phyloP scores from a whole-genome alignment of 805 yeast species.

The Yueomyces sp. region DNA sequence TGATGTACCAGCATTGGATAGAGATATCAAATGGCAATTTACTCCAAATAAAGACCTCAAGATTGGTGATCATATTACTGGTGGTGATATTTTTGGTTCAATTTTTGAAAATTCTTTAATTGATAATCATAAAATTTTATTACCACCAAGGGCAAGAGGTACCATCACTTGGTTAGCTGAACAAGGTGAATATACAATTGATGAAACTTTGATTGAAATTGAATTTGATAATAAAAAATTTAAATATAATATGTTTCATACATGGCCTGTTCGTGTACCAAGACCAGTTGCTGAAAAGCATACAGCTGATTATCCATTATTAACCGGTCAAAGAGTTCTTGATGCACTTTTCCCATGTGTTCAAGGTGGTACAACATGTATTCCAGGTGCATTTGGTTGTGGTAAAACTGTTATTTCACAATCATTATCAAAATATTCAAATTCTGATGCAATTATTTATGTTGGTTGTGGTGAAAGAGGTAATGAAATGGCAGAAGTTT shows the following conservation, averaged over 20 bases:
- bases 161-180: slow-evolving; percentile 81
- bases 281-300: slow-evolving; percentile 94
- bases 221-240: slow-evolving; percentile 83
- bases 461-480: slow-evolving; percentile 97
- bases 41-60: slow-evolving; percentile 47
- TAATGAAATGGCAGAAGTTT: slow-evolving; percentile 98
- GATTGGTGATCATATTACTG: slow-evolving; percentile 95
- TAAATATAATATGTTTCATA: slow-evolving; percentile 86
- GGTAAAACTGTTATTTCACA: slow-evolving; percentile 98
- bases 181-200: slow-evolving; percentile 83
- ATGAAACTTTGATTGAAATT: slow-evolving; percentile 80
- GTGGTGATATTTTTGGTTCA: slow-evolving; percentile 94
- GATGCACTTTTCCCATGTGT: slow-evolving; percentile 98
- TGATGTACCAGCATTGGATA: slow-evolving; percentile 87
- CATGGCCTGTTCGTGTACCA: slow-evolving; percentile 99
- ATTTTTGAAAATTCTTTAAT: slow-evolving; percentile 88
- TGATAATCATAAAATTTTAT: slow-evolving; percentile 81
- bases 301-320: slow-evolving; percentile 85
- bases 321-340: slow-evolving; percentile 97
- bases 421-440: slow-evolving; percentile 91
- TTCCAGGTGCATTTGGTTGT: slow-evolving; percentile 99
- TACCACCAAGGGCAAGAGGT: slow-evolving; percentile 99
- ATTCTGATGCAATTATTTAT: slow-evolving; percentile 91
- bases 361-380: slow-evolving; percentile 99
- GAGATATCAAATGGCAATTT: slow-evolving; percentile 74